Percentiles rank a stretch among this genome's conserved stretches.
Evolutionary conservation across 164 flowering plant species (phyloP).

Genomic region (Tinospora cordifolia): DNA sequence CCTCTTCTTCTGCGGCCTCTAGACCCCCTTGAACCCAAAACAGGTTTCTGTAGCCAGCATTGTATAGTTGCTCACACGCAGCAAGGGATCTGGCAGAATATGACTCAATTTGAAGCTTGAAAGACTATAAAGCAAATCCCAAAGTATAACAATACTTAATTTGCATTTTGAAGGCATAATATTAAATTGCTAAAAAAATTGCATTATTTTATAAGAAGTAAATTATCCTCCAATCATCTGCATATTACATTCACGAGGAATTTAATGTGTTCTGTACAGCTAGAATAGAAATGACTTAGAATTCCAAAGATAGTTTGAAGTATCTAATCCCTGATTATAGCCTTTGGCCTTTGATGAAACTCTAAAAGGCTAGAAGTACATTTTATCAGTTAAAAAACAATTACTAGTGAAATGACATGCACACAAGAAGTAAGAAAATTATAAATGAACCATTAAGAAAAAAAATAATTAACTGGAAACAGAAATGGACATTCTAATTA

Average conservation of each 20-base stretch:
- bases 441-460: no score
- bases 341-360: not conserved
- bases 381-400: not conserved
- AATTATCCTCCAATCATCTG: not conserved
- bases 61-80: constrained; percentile 83
- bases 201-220: not conserved
- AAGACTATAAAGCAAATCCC: not conserved
- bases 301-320: no score
- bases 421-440: no score
- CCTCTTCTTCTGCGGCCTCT: constrained; percentile 96
- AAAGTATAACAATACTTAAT: not conserved
- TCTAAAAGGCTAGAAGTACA: not conserved
- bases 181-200: not conserved
- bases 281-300: not conserved
- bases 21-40: constrained; percentile 97
- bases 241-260: no score
- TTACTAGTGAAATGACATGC: no score
- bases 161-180: not conserved
- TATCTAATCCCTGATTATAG: no score
- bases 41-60: constrained; percentile 82
- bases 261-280: no score
- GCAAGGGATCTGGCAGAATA: constrained; percentile 72
- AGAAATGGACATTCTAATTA: not conserved
- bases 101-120: constrained; percentile 3
- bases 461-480: no score